Conservation (phyloP, 495 filamentous ascomycete genomes). For the Neurospora cerealis region DNA sequence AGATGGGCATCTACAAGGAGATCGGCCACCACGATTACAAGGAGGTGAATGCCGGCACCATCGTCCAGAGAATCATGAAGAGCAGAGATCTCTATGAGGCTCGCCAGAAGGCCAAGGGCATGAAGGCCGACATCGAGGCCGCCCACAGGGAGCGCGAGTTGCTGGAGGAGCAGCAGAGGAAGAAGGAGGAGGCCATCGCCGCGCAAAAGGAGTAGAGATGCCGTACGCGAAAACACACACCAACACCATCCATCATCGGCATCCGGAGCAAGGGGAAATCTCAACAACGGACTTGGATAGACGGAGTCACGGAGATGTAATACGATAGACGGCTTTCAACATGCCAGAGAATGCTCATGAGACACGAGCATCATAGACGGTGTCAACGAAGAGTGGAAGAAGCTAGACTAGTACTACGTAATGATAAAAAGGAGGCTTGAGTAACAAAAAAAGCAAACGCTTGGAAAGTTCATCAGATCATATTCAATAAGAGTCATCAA, state of each 20-base stretch:
- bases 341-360: slow-evolving; percentile 1
- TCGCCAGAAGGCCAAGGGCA: slow-evolving; percentile 75
- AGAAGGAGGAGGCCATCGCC: slow-evolving; percentile 21
- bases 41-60: slow-evolving; percentile 84
- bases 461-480: slow-evolving; percentile 79
- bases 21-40: slow-evolving; percentile 65
- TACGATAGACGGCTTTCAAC: slow-evolving; percentile 8
- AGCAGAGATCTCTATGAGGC: slow-evolving; percentile 80
- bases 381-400: background rate
- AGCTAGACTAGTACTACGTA: slow-evolving; percentile 7
- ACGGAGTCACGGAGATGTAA: background rate
- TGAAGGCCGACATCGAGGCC: slow-evolving; percentile 68
- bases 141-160: slow-evolving; percentile 43
- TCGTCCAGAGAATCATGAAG: slow-evolving; percentile 81
- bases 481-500: slow-evolving; percentile 78
- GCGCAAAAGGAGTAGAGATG: background rate
- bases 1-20: slow-evolving; percentile 69
- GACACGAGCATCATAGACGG: background rate
- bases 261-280: background rate
- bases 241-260: background rate
- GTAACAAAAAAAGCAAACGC: slow-evolving; percentile 2
- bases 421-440: background rate
- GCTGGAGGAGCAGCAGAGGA: slow-evolving; percentile 41
- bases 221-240: background rate
- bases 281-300: background rate